Conservation (phyloP, 2,329 filamentous ascomycete genomes). For the Xylaria multiplex region DNA sequence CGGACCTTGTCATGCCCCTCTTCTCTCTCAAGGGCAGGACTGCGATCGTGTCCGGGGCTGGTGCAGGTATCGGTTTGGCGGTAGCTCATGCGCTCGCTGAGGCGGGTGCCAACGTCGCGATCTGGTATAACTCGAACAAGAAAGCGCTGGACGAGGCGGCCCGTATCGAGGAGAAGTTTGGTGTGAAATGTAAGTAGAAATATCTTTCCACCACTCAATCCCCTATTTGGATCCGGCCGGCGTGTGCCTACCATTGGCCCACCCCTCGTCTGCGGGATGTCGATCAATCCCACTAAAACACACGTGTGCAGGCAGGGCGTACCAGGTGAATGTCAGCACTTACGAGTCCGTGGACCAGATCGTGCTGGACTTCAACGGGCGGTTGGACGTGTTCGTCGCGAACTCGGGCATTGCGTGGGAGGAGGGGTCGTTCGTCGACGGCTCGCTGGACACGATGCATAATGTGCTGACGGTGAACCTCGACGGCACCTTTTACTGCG, state of each 20-base stretch:
- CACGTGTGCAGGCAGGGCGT: slow-evolving; percentile 61
- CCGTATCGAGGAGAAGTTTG: slow-evolving; percentile 71
- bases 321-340: slow-evolving; percentile 69
- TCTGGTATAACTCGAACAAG: slow-evolving; percentile 78
- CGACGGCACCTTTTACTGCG: slow-evolving; percentile 82
- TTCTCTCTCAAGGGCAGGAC: slow-evolving; percentile 77
- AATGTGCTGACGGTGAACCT: slow-evolving; percentile 77
- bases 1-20: slow-evolving; percentile 67
- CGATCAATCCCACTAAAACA: slow-evolving; percentile 2
- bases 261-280: background rate
- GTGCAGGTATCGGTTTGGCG: slow-evolving; percentile 69
- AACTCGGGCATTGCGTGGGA: slow-evolving; percentile 82
- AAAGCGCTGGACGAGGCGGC: slow-evolving; percentile 69
- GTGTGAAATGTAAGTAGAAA: slow-evolving; percentile 69
- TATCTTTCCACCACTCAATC: background rate
- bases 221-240: background rate
- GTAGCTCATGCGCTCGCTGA: slow-evolving; percentile 74
- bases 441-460: slow-evolving; percentile 70
- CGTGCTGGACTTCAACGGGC: slow-evolving; percentile 74
- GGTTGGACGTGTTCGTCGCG: slow-evolving; percentile 81
- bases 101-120: slow-evolving; percentile 75
- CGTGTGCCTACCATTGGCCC: background rate
- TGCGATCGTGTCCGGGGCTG: slow-evolving; percentile 71
- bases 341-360: slow-evolving; percentile 63
- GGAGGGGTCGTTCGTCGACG: slow-evolving; percentile 73